phyloP scores from a whole-genome alignment of 108 stramenopile genomes.

The Skeletonema costatum region DNA sequence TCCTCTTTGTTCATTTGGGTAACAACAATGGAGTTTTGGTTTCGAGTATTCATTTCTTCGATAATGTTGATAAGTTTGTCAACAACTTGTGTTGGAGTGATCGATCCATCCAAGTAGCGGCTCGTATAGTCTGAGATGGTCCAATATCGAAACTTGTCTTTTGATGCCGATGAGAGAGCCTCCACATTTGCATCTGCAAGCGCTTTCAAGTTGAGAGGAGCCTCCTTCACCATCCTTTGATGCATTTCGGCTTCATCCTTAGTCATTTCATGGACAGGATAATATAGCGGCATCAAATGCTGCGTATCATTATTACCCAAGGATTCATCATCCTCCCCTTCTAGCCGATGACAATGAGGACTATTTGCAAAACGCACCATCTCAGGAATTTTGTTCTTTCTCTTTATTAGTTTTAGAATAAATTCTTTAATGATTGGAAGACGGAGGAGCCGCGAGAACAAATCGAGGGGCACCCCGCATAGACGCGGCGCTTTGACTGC shows the following conservation, averaged over 20 bases:
- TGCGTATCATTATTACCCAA: background rate
- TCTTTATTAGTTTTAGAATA: slow-evolving; percentile 8
- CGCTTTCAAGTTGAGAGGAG: slow-evolving; percentile 9
- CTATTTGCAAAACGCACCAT: slow-evolving; percentile 8
- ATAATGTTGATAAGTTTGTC: slow-evolving; percentile 24
- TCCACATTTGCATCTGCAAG: background rate
- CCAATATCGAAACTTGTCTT: slow-evolving; percentile 26
- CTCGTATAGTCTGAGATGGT: slow-evolving; percentile 33
- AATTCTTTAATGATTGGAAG: slow-evolving; percentile 13
- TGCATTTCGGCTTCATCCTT: slow-evolving; percentile 15
- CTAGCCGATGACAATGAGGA: background rate
- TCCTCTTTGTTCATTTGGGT: slow-evolving; percentile 18
- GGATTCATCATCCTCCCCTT: background rate
- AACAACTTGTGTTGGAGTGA: slow-evolving; percentile 28
- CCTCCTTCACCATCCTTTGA: slow-evolving; percentile 7
- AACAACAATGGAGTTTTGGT: slow-evolving; percentile 26
- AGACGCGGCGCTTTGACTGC: slow-evolving; percentile 10
- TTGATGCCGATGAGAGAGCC: background rate
- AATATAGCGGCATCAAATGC: slow-evolving; percentile 41
- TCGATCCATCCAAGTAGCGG: slow-evolving; percentile 16
- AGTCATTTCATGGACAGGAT: slow-evolving; percentile 48
- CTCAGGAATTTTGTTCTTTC: slow-evolving; percentile 6
- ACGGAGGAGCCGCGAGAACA: slow-evolving; percentile 14
- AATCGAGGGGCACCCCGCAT: background rate
- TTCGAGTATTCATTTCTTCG: slow-evolving; percentile 17